phyloP scores from a whole-genome alignment of 805 yeast genomes.

The Spathaspora passalidarum region DNA sequence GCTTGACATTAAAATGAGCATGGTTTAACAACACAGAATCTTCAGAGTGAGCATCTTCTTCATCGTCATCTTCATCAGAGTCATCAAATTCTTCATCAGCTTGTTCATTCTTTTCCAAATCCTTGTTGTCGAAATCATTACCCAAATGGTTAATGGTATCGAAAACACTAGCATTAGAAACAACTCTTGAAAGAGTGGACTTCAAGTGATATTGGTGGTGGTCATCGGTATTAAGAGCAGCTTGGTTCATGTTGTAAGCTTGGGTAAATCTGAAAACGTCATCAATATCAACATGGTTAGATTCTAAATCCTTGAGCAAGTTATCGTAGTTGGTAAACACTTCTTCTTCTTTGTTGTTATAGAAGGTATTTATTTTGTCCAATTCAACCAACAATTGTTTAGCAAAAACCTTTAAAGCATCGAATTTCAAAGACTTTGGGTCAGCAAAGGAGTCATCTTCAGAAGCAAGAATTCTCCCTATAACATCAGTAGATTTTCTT shows the following conservation, averaged over 20 bases:
- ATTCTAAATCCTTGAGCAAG: constrained; percentile 46
- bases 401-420: constrained; percentile 43
- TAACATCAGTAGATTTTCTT: background rate
- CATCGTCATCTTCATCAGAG: constrained; percentile 26
- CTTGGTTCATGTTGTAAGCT: constrained; percentile 17
- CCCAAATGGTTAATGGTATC: constrained; percentile 25
- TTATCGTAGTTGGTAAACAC: constrained; percentile 44
- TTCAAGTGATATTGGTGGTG: constrained; percentile 17
- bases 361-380: constrained; percentile 51
- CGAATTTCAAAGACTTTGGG: constrained; percentile 10
- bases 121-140: constrained; percentile 10
- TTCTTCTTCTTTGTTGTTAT: constrained; percentile 43
- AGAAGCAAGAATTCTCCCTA: constrained; percentile 3
- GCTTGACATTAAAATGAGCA: constrained; percentile 47
- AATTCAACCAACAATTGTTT: constrained; percentile 47
- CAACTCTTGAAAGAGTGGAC: constrained; percentile 12
- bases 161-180: constrained; percentile 20
- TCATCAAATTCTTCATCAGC: constrained; percentile 23
- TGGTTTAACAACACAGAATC: constrained; percentile 51
- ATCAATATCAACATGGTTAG: constrained; percentile 24
- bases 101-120: constrained; percentile 24
- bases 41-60: constrained; percentile 17
- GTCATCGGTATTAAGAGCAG: constrained; percentile 11
- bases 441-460: constrained; percentile 9
- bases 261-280: constrained; percentile 23